Conservation (phyloP, 2,329 filamentous ascomycete species). For the Penicillium vulpinum region DNA sequence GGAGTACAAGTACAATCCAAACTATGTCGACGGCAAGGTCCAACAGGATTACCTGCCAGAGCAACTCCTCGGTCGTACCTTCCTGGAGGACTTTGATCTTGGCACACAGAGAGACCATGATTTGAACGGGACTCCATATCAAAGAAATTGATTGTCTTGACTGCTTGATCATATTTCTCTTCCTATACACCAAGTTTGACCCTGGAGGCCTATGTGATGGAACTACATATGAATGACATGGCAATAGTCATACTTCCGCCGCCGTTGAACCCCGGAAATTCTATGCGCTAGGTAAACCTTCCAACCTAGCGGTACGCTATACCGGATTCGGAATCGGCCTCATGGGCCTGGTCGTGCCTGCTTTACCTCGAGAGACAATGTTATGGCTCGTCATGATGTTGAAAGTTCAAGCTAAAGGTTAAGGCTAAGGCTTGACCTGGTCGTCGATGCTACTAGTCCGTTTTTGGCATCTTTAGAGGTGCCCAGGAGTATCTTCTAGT, state of each 20-base stretch:
- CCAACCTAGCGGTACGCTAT: neutral
- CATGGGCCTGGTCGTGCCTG: neutral
- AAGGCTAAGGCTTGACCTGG: too few relatives aligned
- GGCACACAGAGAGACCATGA: constrained; percentile 76
- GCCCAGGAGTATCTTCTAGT: neutral
- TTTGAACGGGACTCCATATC: constrained; percentile 33
- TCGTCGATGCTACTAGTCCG: neutral
- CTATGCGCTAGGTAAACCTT: neutral
- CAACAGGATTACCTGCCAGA: constrained; percentile 89
- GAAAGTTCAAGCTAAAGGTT: neutral
- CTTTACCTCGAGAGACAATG: neutral
- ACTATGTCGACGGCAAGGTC: constrained; percentile 79
- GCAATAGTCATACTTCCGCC: neutral
- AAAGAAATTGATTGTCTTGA: neutral
- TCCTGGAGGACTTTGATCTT: constrained; percentile 77
- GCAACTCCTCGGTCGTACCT: constrained; percentile 66
- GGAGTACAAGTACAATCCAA: constrained; percentile 95
- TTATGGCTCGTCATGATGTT: neutral
- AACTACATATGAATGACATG: neutral
- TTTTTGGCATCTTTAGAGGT: neutral
- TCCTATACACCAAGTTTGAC: neutral
- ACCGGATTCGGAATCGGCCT: neutral
- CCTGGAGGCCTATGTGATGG: neutral
- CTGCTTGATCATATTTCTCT: neutral
- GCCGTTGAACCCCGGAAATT: neutral